Evolutionary conservation across 2,329 filamentous ascomycete species (phyloP).

Genomic region (Fusarium sp.): DNA sequence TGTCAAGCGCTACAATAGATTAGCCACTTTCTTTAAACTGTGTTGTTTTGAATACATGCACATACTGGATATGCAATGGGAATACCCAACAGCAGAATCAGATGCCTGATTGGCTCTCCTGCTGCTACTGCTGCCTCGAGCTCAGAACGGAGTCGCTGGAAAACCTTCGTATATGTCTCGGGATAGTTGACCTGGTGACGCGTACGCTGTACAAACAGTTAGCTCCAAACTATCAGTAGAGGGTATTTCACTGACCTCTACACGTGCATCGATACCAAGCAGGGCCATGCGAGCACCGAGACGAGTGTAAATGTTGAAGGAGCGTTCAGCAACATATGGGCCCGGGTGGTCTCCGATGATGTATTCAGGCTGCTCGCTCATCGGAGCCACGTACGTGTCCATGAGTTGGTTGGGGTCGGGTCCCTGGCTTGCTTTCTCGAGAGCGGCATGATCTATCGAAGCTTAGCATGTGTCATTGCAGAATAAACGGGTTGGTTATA

Average conservation of each 20-base stretch:
- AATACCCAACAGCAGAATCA: slow-evolving; percentile 88
- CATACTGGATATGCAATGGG: slow-evolving; percentile 82
- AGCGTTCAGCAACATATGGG: slow-evolving; percentile 89
- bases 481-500: slow-evolving; percentile 13
- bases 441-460: slow-evolving; percentile 35
- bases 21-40: slow-evolving; percentile 2
- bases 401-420: slow-evolving; percentile 77
- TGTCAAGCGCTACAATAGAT: slow-evolving; percentile 72
- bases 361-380: slow-evolving; percentile 72
- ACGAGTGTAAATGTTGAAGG: slow-evolving; percentile 85
- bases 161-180: slow-evolving; percentile 86
- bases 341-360: slow-evolving; percentile 80
- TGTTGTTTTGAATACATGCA: slow-evolving; percentile 17
- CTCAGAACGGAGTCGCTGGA: slow-evolving; percentile 77
- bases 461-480: slow-evolving; percentile 19
- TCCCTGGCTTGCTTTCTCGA: slow-evolving; percentile 54
- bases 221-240: slow-evolving; percentile 44
- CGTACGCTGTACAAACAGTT: slow-evolving; percentile 70
- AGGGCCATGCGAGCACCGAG: slow-evolving; percentile 86
- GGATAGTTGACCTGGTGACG: slow-evolving; percentile 95
- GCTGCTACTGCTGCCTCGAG: slow-evolving; percentile 71
- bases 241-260: slow-evolving; percentile 66
- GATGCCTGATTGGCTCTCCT: slow-evolving; percentile 83
- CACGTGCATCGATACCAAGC: slow-evolving; percentile 89
- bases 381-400: slow-evolving; percentile 73